Evolutionary conservation across 2,329 filamentous ascomycete genomes (phyloP), one percentile per base, ranked within the genome.

Genomic region (Byssochlamys sp.): DNA sequence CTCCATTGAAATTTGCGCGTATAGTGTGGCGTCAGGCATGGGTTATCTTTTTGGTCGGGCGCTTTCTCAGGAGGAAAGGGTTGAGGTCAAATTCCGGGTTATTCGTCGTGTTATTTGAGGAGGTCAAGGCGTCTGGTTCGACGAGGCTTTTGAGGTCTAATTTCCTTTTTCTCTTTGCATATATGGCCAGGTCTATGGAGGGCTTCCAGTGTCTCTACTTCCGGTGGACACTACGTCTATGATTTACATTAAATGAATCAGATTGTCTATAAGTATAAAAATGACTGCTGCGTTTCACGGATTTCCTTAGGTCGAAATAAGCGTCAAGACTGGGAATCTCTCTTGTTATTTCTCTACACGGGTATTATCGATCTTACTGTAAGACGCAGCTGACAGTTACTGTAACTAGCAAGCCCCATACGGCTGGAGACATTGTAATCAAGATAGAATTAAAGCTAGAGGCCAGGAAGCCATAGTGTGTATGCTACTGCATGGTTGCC

Each of bases 61-160:
- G 55, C 55, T 58, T 53, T 57, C 33, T 60, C 7, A 24, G 49
- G 24, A 28, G 19, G 2, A n/a, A 26, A 49, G 10, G 27, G 7
- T 28, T 28, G 27, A 28, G 24, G 49, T 19, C 24, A 51, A 51
- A 12, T 27, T 9, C 10, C n/a, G 3, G 12, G 25, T 51, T 14
- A 26, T 51, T 51, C 27, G 12, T 51, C 49, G 25, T 51, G 24
- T 14, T 27, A 26, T 28, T 24, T 10, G 49, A 51, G n/a, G 19
- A 6, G 9, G 2, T 51, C 9, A 19, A 7, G 39, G 39, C 39
- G 39, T 45, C 19, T n/a, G 39, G 39, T 24, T 45, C 14, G n/a
- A 24, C 19, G 39, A n/a, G 39, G 39, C n/a, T 45, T 45, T 45
- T 19, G 19, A 45, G n/a, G 39, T 45, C 7, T n/a, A 19, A 7